Evolutionary conservation across 1,284 basidiomycete species (phyloP), one percentile per base, ranked within the genome.

Genomic region (Ustilago bromivora): DNA sequence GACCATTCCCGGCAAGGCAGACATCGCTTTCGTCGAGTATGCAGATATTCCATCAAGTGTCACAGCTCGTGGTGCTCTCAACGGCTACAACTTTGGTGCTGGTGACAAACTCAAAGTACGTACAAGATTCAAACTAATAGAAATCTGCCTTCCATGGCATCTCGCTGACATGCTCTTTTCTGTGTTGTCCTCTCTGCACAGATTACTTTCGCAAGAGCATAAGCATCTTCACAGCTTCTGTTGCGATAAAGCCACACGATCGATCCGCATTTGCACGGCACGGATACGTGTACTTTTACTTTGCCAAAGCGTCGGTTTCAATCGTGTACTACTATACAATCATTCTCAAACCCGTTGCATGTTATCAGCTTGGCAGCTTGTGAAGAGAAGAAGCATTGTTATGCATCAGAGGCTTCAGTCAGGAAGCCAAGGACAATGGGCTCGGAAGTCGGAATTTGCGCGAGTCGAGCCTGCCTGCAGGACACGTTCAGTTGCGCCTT

Each of bases 11-110:
- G 84, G 84, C n/a, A 79, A 82, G 46, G 69, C 77, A 9, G 74
- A 79, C 40, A 84, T 86, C 54, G 84, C 84, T 7, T 86, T 86
- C 61, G 82, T 83, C 58, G 84, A 86, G 67, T 86, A 79, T 52
- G 54, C 64, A 15, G 81, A 84, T 40, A 78, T 83, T 35, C 73
- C 78, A 1, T 76, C 74, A 32, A 76, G 78, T 54, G 78, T 72
- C 8, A 72, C 76, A 5, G 84, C 84, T 13, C 77, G 80, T n/a
- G 83, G 83, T 10, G 81, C 76, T 7, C 79, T 85, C 61, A 84
- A 86, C 52, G 82, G 80, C 28, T 73, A 83, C 69, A 73, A 75
- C 43, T 81, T 86, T 64, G 73, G 79, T 13, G 76, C 67, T 4
- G 82, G 78, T 35, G 80, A 83, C 68, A 80, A 80, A 57, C 76